A percentile compares a stretch with the other conserved stretches of the same genome.
phyloP scores from a whole-genome alignment of 2,329 filamentous ascomycete genomes.

The Coniochaeta prunicola region DNA sequence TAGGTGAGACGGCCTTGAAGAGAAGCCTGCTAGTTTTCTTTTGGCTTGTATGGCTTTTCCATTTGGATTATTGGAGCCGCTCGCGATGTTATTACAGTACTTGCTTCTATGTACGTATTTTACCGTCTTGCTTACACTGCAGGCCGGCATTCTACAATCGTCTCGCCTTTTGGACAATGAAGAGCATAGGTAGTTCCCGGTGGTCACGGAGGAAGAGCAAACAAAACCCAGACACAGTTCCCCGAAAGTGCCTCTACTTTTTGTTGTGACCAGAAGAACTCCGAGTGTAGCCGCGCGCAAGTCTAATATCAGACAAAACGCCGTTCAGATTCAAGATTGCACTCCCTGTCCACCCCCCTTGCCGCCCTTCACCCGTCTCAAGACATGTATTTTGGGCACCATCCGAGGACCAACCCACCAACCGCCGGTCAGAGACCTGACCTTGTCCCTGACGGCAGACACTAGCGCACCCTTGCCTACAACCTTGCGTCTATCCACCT shows the following conservation, averaged over 20 bases:
- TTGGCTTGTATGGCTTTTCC: background rate
- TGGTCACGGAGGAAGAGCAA: background rate
- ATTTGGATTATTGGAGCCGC: background rate
- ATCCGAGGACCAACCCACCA: conserved; percentile 61
- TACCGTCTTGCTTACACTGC: background rate
- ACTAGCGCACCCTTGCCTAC: conserved; percentile 39
- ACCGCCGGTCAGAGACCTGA: conserved; percentile 44
- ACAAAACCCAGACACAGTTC: background rate
- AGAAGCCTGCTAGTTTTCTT: background rate
- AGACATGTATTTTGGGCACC: conserved; percentile 45
- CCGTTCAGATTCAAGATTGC: background rate
- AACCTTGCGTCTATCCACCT: conserved; percentile 17
- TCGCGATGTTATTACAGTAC: background rate
- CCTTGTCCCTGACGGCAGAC: conserved; percentile 27
- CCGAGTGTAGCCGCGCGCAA: too few relatives aligned
- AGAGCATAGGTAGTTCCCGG: background rate
- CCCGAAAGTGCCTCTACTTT: too few relatives aligned
- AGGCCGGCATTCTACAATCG: background rate
- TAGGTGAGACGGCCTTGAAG: background rate
- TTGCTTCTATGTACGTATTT: background rate
- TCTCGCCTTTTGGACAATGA: background rate
- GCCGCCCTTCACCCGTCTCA: conserved; percentile 24
- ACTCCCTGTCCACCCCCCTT: background rate
- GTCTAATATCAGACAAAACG: too few relatives aligned
- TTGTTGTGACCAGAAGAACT: too few relatives aligned